phyloP scores from a whole-genome alignment of 2,329 filamentous ascomycete genomes.

The Pseudogymnoascus sp. region DNA sequence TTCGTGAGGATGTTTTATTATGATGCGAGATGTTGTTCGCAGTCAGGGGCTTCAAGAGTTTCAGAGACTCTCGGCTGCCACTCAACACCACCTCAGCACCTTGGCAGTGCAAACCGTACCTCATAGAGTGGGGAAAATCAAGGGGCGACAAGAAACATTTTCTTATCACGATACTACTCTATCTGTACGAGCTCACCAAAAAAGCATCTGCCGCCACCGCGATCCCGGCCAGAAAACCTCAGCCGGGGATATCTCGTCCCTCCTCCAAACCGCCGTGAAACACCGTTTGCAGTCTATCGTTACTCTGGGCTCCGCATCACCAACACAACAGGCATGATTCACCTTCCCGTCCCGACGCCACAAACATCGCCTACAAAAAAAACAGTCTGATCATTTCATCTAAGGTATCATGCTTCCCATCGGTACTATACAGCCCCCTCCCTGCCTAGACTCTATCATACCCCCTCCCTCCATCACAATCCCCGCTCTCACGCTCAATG shows the following conservation, averaged over 20 bases:
- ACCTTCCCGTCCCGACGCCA: background rate
- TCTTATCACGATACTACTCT: background rate
- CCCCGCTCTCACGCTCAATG: background rate
- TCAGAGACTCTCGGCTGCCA: background rate
- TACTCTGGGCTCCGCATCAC: background rate
- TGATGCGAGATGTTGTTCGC: background rate
- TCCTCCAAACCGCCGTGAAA: background rate
- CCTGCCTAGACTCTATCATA: background rate
- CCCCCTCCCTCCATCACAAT: background rate
- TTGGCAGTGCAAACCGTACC: background rate
- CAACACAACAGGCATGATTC: background rate
- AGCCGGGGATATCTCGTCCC: background rate
- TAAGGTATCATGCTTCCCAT: constrained; percentile 4
- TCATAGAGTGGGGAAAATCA: background rate
- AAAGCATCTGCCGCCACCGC: background rate
- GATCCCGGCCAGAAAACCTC: background rate
- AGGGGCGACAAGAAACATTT: background rate
- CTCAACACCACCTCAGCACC: background rate
- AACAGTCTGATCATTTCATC: constrained; percentile 10
- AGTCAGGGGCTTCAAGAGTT: background rate
- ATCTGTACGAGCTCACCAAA: background rate
- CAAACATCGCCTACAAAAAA: background rate
- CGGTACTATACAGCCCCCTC: background rate
- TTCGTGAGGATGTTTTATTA: background rate
- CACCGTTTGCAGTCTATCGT: background rate